phyloP scores from a whole-genome alignment of 495 filamentous ascomycete genomes.

The Penicillium lagena region DNA sequence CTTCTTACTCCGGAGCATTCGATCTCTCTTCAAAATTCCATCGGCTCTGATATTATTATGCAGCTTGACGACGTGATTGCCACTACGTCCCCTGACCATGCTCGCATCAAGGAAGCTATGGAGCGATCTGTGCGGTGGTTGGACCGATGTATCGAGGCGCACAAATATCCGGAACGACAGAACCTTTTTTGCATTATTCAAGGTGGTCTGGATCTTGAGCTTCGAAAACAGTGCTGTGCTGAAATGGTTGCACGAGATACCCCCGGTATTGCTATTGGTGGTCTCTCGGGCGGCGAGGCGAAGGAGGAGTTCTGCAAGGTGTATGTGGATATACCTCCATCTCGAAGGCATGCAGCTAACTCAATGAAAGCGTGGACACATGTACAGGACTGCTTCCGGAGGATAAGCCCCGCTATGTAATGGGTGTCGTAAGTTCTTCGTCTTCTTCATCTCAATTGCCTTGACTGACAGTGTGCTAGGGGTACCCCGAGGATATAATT shows the following conservation, averaged over 20 bases:
- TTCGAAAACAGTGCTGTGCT: slow-evolving; percentile 74
- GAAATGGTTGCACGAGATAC: slow-evolving; percentile 92
- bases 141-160: slow-evolving; percentile 90
- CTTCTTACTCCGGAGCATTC: slow-evolving; percentile 96
- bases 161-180: slow-evolving; percentile 74
- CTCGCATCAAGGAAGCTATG: slow-evolving; percentile 90
- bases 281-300: slow-evolving; percentile 79
- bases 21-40: slow-evolving; percentile 91
- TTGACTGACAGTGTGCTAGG: slow-evolving; percentile 31
- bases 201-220: slow-evolving; percentile 85
- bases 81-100: slow-evolving; percentile 83
- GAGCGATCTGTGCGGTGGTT: slow-evolving; percentile 96
- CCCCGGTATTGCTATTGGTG: slow-evolving; percentile 94
- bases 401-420: slow-evolving; percentile 90
- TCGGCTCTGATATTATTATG: slow-evolving; percentile 99
- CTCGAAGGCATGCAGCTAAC: slow-evolving; percentile 1
- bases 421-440: slow-evolving; percentile 69
- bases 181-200: slow-evolving; percentile 99
- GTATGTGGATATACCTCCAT: slow-evolving; percentile 20
- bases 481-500: slow-evolving; percentile 91
- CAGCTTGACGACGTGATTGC: slow-evolving; percentile 96
- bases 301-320: slow-evolving; percentile 58
- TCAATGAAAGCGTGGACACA: slow-evolving; percentile 57
- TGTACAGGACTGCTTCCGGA: slow-evolving; percentile 84
- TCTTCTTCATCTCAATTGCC: not conserved